Evolutionary conservation across 2,329 filamentous ascomycete genomes (phyloP), one percentile per base, ranked within the genome.

Genomic region (Penicillium griseofulvum): DNA sequence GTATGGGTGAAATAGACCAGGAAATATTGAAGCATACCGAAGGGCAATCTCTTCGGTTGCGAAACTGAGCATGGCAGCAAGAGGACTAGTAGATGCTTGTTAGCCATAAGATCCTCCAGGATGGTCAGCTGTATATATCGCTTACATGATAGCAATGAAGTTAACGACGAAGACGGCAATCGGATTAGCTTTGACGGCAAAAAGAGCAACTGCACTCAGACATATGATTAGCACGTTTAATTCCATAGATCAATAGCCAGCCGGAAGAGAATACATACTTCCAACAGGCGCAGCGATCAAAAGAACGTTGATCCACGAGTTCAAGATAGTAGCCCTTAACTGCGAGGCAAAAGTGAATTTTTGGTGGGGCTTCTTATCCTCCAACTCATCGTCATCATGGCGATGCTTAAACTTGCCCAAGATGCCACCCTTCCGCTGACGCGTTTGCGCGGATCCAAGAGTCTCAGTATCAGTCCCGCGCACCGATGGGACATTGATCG

Each of bases 1-100:
- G 43, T 43, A 52, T 39, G 41, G 38, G 38, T 54, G 26, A 55
- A 44, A 38, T 29, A 3, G 29, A 14, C 11, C 19, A 9, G 14
- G 38, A 8, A 16, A 22, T 10, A 17, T 29, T 6, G 2, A n/a
- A 51, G 38, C 64, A 51, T 69, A 72, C 71, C 71, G 71, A 52
- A 74, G 51, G 3, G 92, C 89, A 61, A 97, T 87, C 72, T 96
- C 91, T 72, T 97, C 93, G 0, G 93, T 97, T 0, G 90, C 90
- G 67, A 89, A 96, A 65, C 89, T 88, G 24, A 97, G 80, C 79
- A 96, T 87, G 14, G 88, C 89, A 3, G 93, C 93, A 38, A 97
- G 80, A 0, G 92, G 92, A 56, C 71, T 74, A 44, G 28, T 19
- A 42, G 17, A 17, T 4, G 12, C 1, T 0, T 5, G 41, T 56